Conservation (phyloP, 805 yeast species). For the Kregervanrija delftensis region DNA sequence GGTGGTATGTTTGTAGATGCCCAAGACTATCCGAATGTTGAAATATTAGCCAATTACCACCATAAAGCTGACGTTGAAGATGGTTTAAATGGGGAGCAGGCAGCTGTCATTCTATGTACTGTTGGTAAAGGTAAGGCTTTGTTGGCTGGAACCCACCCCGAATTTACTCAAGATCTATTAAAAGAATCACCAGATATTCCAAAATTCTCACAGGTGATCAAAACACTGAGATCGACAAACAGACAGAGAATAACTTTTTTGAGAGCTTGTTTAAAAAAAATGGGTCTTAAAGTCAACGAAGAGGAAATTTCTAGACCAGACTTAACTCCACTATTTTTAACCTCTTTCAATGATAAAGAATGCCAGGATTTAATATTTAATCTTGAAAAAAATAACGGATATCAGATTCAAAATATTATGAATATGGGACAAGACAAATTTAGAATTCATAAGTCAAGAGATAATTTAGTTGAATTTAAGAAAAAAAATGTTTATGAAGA, state of each 20-base stretch:
- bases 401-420: constrained; percentile 35
- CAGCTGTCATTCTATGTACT: constrained; percentile 66
- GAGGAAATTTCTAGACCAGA: constrained; percentile 47
- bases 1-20: constrained; percentile 86
- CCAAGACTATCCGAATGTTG: constrained; percentile 48
- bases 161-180: constrained; percentile 54
- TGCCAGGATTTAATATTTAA: constrained; percentile 28
- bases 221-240: constrained; percentile 37
- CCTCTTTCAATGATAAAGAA: constrained; percentile 31
- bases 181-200: constrained; percentile 24
- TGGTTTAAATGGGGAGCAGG: constrained; percentile 29
- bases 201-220: constrained; percentile 29
- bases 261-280: constrained; percentile 43
- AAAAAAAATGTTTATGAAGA: constrained; percentile 39
- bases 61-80: constrained; percentile 48
- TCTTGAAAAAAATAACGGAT: constrained; percentile 29
- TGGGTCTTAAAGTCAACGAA: constrained; percentile 67
- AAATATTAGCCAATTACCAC: constrained; percentile 64
- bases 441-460: constrained; percentile 36
- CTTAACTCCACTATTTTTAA: constrained; percentile 58
- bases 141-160: constrained; percentile 86
- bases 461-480: constrained; percentile 17
- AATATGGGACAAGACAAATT: constrained; percentile 52
- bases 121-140: constrained; percentile 74
- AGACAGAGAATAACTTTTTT: constrained; percentile 48